These are phyloP conservation scores for Colletotrichum sp. DNA, from an alignment of 2,329 filamentous ascomycete species.

Conservation along the genomic window DNA sequence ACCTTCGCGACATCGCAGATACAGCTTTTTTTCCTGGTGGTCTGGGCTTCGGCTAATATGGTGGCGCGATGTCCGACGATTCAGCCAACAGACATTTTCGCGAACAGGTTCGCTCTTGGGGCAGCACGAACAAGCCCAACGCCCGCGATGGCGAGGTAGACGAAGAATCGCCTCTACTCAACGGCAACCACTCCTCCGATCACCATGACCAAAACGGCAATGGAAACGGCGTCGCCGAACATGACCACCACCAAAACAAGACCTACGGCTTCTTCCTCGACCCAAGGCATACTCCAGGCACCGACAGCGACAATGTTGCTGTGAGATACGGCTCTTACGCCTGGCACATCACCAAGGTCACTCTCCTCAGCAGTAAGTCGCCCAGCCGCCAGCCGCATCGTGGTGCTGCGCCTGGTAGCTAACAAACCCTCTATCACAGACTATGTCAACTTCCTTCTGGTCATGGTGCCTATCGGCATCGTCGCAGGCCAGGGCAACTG, in stretches of 20 bases:
- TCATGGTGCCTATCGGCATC: constrained; percentile 77
- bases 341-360: constrained; percentile 63
- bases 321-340: constrained; percentile 51
- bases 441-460: constrained; percentile 72
- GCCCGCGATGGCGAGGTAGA: constrained; percentile 24
- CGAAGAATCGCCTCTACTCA: constrained; percentile 50
- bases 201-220: constrained; percentile 20
- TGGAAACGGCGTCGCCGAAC: constrained; percentile 15
- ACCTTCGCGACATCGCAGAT: neutral
- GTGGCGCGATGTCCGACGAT: constrained; percentile 30
- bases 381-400: neutral
- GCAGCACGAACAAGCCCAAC: constrained; percentile 26
- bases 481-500: constrained; percentile 66
- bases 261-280: constrained; percentile 53
- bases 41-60: constrained; percentile 31
- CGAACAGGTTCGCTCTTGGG: constrained; percentile 24
- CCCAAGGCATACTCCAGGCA: constrained; percentile 54
- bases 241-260: constrained; percentile 25
- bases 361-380: constrained; percentile 62
- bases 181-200: constrained; percentile 30
- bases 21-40: neutral
- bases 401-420: neutral
- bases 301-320: constrained; percentile 49
- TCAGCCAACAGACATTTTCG: constrained; percentile 33
- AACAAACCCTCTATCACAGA: constrained; percentile 36